phyloP scores from a whole-genome alignment of 1,139 yeast species.

The Saccharomycopsis hybrid region DNA sequence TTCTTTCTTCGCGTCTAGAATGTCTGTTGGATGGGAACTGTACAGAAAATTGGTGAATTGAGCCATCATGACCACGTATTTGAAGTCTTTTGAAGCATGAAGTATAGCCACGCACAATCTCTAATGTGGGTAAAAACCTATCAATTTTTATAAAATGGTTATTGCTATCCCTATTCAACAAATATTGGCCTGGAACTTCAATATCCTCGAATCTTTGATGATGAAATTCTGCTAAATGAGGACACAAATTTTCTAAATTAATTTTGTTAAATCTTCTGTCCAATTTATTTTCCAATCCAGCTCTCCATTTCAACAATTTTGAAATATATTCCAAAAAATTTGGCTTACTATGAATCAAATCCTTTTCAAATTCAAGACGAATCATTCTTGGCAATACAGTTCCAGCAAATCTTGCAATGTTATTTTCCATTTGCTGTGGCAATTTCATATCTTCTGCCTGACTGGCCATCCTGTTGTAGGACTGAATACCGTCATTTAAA shows the following conservation, averaged over 20 bases:
- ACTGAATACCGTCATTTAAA: slow-evolving; percentile 88
- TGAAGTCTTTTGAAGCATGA: slow-evolving; percentile 88
- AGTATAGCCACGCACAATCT: slow-evolving; percentile 82
- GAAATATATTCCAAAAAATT: slow-evolving; percentile 81
- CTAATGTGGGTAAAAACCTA: slow-evolving; percentile 83
- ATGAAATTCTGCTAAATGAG: slow-evolving; percentile 94
- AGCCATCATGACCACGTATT: slow-evolving; percentile 91
- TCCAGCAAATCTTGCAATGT: slow-evolving; percentile 85
- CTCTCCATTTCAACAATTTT: slow-evolving; percentile 87
- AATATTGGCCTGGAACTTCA: slow-evolving; percentile 95
- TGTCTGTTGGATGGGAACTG: slow-evolving; percentile 98
- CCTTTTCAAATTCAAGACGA: slow-evolving; percentile 86
- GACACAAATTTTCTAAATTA: slow-evolving; percentile 84
- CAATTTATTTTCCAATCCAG: slow-evolving; percentile 81
- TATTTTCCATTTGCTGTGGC: slow-evolving; percentile 89
- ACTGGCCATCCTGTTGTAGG: slow-evolving; percentile 73
- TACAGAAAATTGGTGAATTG: slow-evolving; percentile 85
- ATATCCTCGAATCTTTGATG: slow-evolving; percentile 97
- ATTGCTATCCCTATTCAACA: slow-evolving; percentile 76
- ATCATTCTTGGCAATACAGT: slow-evolving; percentile 87
- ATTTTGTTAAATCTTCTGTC: slow-evolving; percentile 76
- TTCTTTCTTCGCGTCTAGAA: slow-evolving; percentile 92
- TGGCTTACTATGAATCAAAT: slow-evolving; percentile 83
- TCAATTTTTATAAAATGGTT: slow-evolving; percentile 88
- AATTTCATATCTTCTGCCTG: slow-evolving; percentile 84